Evolutionary conservation across 192 early-diverging fungal genomes (phyloP), one percentile per base, ranked within the genome.

Genomic region (Fimicolochytrium jonesii): DNA sequence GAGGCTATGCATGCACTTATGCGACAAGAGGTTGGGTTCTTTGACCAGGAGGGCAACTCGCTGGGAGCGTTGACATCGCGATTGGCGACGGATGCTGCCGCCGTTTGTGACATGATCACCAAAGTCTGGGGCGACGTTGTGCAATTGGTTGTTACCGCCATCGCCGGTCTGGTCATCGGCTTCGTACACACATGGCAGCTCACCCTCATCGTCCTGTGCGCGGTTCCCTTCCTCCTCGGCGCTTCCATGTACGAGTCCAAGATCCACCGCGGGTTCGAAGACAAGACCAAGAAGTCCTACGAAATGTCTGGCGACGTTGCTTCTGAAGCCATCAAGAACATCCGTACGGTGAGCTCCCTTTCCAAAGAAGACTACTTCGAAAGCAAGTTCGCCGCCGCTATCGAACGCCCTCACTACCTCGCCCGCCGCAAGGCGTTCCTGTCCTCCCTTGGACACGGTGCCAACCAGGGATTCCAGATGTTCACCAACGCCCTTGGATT

Each of bases 341-440:
- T 97, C 67, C 80, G 86, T 44, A 97, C 92, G 0, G 88, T 93
- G 3, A 85, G 83, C 6, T 78, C 86, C 52, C 84, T 90, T 56
- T 88, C 70, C 36, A 59, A 59, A 26, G 85, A 91, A 72, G 66
- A 68, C 22, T 74, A 74, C 30, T 93, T 95, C 65, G 84, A 85
- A 57, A 54, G 66, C 29, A 76, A 79, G 55, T 95, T 85, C 58
- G 48, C 67, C 20, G 67, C 73, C 17, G 85, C 83, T 44, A 83
- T 85, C 41, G 70, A 77, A 1, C 73, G 66, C 20, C 90, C 90
- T 1, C 86, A 95, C 69, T 68, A 81, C 26, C 68, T 81, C n/a
- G 86, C 89, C 18, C 52, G 80, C 32, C 63, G 77, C 34, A 86
- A 85, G 71, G 85, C 88, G 50, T 55, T 72, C 17, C 55, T 80